A percentile compares a stretch with the other conserved stretches of the same genome.
These are phyloP conservation scores for Solanum tarapatanum DNA, from an alignment of 257 asterid species.

Conservation along the genomic window DNA sequence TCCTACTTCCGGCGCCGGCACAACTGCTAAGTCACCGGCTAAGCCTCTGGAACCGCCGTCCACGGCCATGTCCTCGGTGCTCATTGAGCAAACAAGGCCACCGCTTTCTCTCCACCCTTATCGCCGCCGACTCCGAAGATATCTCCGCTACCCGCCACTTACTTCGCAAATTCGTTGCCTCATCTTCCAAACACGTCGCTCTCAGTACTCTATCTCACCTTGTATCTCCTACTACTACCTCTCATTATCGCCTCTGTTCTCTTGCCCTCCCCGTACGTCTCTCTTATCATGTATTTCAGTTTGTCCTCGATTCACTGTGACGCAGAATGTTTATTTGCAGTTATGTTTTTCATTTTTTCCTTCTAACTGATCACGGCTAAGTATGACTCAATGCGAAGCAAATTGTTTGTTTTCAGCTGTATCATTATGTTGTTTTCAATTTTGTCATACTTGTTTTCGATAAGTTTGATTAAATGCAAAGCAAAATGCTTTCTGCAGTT, in stretches of 20 bases:
- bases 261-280: conserved; percentile 61
- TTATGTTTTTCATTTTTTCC: background rate
- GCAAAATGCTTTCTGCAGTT: conserved; percentile 33
- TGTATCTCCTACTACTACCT: conserved; percentile 43
- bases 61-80: background rate
- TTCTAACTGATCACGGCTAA: background rate
- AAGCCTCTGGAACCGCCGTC: background rate
- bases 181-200: conserved; percentile 64
- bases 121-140: conserved; percentile 15
- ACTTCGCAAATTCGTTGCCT: conserved; percentile 64
- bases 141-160: conserved; percentile 18
- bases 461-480: background rate
- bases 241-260: conserved; percentile 41
- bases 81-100: conserved; percentile 35
- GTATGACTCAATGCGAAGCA: background rate
- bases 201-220: conserved; percentile 70
- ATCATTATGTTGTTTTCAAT: background rate
- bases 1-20: background rate
- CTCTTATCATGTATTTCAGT: background rate
- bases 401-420: background rate
- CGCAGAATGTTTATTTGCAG: background rate
- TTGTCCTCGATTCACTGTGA: background rate
- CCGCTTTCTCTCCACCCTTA: conserved; percentile 48
- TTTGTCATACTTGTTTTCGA: background rate
- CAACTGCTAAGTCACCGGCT: background rate